Evolutionary conservation across 176 grass and related monocot genomes (phyloP).

Genomic region (Aegilops sharonensis): DNA sequence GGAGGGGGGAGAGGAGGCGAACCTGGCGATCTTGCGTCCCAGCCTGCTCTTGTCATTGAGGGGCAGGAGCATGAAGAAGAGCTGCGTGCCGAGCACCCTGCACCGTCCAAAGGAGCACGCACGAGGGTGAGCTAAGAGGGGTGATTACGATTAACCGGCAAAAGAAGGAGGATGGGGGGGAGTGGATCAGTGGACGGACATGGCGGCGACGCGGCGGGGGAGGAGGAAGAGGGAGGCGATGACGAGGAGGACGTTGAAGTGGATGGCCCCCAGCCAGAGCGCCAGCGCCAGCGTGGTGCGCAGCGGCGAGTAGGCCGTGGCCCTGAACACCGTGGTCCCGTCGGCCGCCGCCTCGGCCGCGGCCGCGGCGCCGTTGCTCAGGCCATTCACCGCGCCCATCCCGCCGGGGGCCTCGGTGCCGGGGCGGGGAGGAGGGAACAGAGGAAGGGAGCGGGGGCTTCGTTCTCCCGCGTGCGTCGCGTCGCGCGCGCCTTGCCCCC

Average conservation of each 20-base stretch:
- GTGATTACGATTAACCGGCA: not conserved
- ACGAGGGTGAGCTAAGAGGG: too few relatives aligned
- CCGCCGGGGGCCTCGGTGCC: not conserved
- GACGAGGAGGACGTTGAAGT: constrained; percentile 75
- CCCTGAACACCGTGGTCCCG: constrained; percentile 48
- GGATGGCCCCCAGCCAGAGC: constrained; percentile 88
- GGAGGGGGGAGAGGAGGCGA: not conserved
- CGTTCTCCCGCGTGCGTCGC: constrained; percentile 5
- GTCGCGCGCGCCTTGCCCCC: not conserved
- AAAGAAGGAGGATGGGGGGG: not conserved
- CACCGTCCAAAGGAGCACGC: not conserved
- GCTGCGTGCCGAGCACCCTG: constrained; percentile 72
- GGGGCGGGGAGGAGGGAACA: not conserved
- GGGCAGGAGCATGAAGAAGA: constrained; percentile 81
- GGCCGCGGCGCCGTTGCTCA: constrained; percentile 1
- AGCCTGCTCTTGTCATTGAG: constrained; percentile 52
- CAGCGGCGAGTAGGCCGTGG: constrained; percentile 57
- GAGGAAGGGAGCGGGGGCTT: not conserved
- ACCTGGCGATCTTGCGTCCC: constrained; percentile 68
- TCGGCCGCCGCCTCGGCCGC: constrained; percentile 13
- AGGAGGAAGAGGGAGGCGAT: constrained; percentile 73
- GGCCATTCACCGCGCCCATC: constrained; percentile 31
- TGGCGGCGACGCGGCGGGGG: constrained; percentile 60
- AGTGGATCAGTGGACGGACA: constrained; percentile 24
- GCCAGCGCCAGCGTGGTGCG: constrained; percentile 64